Evolutionary conservation across 2,329 filamentous ascomycete genomes (phyloP).

Genomic region (Ophiosphaerella herpotricha): DNA sequence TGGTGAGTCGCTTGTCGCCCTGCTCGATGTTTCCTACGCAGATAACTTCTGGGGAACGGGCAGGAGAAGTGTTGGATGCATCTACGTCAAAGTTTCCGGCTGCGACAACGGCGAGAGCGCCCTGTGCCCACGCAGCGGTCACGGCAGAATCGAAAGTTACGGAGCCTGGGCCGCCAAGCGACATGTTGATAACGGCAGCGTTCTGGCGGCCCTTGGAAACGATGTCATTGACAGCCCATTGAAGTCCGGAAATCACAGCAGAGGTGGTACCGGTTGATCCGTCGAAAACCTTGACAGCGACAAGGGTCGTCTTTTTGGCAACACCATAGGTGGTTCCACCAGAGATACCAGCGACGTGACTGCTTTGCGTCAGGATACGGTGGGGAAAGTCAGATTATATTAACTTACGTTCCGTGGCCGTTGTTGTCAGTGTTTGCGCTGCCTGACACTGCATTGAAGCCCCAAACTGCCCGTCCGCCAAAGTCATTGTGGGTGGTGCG

Average conservation of each 20-base stretch:
- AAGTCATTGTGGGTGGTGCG: constrained; percentile 54
- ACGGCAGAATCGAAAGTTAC: constrained; percentile 40
- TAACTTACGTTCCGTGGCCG: constrained; percentile 34
- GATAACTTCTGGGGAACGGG: constrained; percentile 40
- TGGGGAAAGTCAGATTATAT: not conserved
- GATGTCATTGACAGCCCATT: constrained; percentile 44
- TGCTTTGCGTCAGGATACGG: not conserved
- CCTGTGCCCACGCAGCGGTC: constrained; percentile 33
- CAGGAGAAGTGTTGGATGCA: constrained; percentile 35
- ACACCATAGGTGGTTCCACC: constrained; percentile 39
- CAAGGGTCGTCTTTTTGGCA: constrained; percentile 39
- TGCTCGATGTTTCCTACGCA: constrained; percentile 43
- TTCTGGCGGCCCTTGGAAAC: constrained; percentile 31
- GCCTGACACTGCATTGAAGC: constrained; percentile 32
- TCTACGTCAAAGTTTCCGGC: constrained; percentile 41
- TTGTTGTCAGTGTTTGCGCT: constrained; percentile 27
- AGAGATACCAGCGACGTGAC: constrained; percentile 40
- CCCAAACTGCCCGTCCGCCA: constrained; percentile 33
- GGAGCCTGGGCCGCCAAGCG: constrained; percentile 37
- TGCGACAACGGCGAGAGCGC: constrained; percentile 42
- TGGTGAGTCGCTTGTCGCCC: constrained; percentile 20
- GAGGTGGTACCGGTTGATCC: constrained; percentile 21
- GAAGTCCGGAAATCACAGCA: constrained; percentile 34
- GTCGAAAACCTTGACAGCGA: constrained; percentile 45
- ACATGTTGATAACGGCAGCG: constrained; percentile 46